A percentile compares a stretch with the other conserved stretches of the same genome.
These are phyloP conservation scores for Trichosanthes truncata DNA, from an alignment of 306 rosid species.

Conservation along the genomic window DNA sequence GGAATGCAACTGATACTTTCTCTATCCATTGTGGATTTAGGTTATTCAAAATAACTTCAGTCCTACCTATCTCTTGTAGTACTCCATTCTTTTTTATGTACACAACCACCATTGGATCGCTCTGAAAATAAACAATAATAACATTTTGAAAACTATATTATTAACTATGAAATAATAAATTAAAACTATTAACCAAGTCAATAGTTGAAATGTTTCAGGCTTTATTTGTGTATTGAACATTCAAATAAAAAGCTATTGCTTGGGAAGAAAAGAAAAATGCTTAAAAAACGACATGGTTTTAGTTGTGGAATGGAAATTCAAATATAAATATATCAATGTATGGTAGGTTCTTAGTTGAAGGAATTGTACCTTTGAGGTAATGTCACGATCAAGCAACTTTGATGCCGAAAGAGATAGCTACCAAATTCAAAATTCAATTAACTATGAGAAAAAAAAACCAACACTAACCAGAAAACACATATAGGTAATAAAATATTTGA, in stretches of 20 bases:
- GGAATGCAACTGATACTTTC: slow-evolving; percentile 57
- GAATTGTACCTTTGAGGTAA: slow-evolving; percentile 23
- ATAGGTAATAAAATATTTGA: neutral
- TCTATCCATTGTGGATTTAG: slow-evolving; percentile 69
- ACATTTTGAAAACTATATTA: neutral
- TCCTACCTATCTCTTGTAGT: slow-evolving; percentile 69
- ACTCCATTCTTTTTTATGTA: slow-evolving; percentile 43
- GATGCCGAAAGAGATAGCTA: slow-evolving; percentile 62
- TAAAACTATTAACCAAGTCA: neutral
- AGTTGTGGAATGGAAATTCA: neutral
- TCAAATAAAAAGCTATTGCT: neutral
- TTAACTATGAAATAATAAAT: neutral
- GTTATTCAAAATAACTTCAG: slow-evolving; percentile 66
- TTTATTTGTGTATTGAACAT: neutral
- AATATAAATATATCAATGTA: too few relatives aligned
- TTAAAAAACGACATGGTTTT: neutral
- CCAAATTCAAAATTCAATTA: slow-evolving; percentile 20
- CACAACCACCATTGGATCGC: slow-evolving; percentile 80
- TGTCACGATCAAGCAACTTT: slow-evolving; percentile 54
- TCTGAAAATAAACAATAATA: slow-evolving; percentile 16
- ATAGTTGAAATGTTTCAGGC: neutral
- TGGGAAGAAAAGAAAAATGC: neutral
- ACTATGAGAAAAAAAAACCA: neutral
- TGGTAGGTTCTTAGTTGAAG: neutral
- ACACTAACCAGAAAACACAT: neutral